phyloP scores from a whole-genome alignment of 1,139 yeast genomes.

The Pichia sp. region DNA sequence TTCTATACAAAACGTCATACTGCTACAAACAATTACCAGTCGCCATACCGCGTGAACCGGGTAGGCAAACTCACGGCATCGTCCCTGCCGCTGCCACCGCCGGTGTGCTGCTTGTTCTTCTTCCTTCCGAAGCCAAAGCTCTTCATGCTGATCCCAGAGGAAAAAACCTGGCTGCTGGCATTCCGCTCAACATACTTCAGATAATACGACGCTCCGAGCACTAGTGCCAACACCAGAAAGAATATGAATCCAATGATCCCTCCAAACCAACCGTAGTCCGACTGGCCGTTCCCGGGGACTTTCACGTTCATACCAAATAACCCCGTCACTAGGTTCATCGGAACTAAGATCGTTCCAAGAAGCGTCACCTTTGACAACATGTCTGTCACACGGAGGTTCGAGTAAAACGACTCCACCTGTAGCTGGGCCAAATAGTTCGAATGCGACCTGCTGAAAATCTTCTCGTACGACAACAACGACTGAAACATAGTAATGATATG shows the following conservation, averaged over 20 bases:
- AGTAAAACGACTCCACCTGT: conserved; percentile 85
- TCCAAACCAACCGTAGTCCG: conserved; percentile 55
- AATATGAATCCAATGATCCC: conserved; percentile 57
- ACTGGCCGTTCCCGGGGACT: conserved; percentile 63
- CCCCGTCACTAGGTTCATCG: conserved; percentile 87
- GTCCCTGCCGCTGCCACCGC: conserved; percentile 14
- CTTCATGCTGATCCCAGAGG: conserved; percentile 37
- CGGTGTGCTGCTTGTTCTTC: conserved; percentile 22
- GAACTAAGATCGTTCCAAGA: conserved; percentile 86
- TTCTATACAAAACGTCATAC: too few species aligned
- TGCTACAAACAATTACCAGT: conserved; percentile 21
- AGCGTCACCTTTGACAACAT: conserved; percentile 86
- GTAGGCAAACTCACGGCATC: conserved; percentile 29
- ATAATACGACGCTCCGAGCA: conserved; percentile 38
- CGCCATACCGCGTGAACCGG: conserved; percentile 30
- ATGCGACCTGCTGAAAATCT: conserved; percentile 87
- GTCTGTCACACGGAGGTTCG: conserved; percentile 79
- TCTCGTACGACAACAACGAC: conserved; percentile 82
- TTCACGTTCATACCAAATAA: conserved; percentile 93
- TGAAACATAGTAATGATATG: conserved; percentile 96
- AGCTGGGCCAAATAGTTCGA: conserved; percentile 89
- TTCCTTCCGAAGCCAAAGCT: conserved; percentile 43
- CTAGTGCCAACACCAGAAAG: conserved; percentile 34
- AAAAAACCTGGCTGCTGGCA: conserved; percentile 26
- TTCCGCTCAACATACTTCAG: conserved; percentile 30